Evolutionary conservation across 495 filamentous ascomycete genomes (phyloP).

Genomic region (Podospora fimiseda): DNA sequence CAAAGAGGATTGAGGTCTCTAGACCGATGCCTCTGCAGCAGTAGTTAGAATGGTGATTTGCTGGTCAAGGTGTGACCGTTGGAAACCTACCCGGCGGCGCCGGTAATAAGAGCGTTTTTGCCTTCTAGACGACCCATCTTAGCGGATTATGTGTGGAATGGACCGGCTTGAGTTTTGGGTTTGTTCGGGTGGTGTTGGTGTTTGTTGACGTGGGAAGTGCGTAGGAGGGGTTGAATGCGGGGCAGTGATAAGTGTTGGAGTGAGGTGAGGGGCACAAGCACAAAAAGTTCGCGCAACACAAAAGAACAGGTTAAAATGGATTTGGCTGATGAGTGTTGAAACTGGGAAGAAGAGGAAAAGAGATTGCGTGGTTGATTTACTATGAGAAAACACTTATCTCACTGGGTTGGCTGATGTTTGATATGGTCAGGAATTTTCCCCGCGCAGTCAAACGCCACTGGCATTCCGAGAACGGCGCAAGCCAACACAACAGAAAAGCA

Average conservation of each 20-base stretch:
- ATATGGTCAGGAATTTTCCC: conserved; percentile 1
- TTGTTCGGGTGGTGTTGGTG: neutral
- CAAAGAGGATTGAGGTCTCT: conserved; percentile 88
- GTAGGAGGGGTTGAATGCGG: neutral
- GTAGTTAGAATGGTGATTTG: conserved; percentile 5
- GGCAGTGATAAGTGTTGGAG: no score
- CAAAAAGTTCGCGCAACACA: no score
- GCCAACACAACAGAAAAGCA: neutral
- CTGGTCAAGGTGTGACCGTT: neutral
- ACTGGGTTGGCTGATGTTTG: neutral
- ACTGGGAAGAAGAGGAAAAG: no score
- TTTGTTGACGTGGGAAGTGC: neutral
- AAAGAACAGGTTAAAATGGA: no score
- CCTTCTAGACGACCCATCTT: conserved; percentile 60
- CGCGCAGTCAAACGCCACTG: neutral
- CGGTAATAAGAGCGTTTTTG: conserved; percentile 93
- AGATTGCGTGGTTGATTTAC: no score
- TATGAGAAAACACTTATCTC: conserved; percentile 2
- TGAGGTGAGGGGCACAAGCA: no score
- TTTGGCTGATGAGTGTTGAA: no score
- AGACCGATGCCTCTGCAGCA: conserved; percentile 79
- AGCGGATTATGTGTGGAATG: neutral
- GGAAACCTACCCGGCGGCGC: conserved; percentile 73
- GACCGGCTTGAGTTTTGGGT: neutral
- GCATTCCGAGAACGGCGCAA: conserved; percentile 4